Conservation (phyloP, 768 basidiomycete genomes). For the Fibroporia radiculosa region DNA sequence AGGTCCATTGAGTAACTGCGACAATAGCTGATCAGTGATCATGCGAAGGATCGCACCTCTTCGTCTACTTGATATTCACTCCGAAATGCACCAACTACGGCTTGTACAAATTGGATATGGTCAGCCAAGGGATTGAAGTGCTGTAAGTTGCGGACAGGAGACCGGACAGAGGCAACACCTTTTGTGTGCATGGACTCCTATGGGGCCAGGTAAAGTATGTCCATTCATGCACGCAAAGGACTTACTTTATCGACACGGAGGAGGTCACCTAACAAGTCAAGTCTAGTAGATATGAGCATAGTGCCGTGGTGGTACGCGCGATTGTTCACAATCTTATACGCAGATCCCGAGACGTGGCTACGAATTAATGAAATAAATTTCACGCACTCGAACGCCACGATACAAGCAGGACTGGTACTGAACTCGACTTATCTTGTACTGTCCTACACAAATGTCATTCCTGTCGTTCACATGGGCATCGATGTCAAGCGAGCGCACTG, state of each 20-base stretch:
- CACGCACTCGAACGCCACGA: neutral
- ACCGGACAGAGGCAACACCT: constrained; percentile 86
- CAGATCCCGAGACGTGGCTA: constrained; percentile 87
- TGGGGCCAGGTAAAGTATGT: no score
- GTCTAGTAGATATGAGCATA: constrained; percentile 85
- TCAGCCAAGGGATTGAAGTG: constrained; percentile 42
- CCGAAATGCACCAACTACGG: constrained; percentile 63
- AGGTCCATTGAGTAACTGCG: neutral
- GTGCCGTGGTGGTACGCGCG: constrained; percentile 98
- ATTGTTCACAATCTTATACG: constrained; percentile 88
- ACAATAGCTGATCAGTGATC: neutral
- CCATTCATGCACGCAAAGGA: no score
- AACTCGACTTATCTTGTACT: constrained; percentile 74
- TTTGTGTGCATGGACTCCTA: constrained; percentile 78
- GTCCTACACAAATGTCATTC: constrained; percentile 83
- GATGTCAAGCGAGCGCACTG: constrained; percentile 69
- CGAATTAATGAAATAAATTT: constrained; percentile 5
- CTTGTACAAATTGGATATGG: constrained; percentile 64
- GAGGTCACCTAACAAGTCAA: constrained; percentile 65
- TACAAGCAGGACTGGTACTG: neutral
- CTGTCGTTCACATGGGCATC: constrained; percentile 78
- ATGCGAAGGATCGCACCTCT: constrained; percentile 17
- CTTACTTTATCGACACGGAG: constrained; percentile 60
- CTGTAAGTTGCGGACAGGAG: constrained; percentile 81
- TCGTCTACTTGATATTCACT: constrained; percentile 41